These are phyloP conservation scores for Hortiboletus flavorubellus DNA, from an alignment of 768 basidiomycete genomes.

Conservation along the genomic window DNA sequence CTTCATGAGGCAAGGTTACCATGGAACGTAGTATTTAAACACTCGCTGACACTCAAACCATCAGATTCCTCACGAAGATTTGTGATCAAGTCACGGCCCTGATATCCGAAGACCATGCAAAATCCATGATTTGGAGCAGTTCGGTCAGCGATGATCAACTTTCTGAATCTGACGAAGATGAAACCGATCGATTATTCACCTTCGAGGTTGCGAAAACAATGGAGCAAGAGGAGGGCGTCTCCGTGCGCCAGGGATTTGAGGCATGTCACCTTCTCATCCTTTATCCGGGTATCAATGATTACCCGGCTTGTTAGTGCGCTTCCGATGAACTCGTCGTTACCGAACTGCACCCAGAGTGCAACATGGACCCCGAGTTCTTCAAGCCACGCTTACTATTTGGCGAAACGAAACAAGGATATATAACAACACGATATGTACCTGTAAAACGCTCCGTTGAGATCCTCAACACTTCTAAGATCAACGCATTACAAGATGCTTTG, in stretches of 20 bases:
- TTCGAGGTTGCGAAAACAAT: constrained; percentile 56
- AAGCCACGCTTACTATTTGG: constrained; percentile 36
- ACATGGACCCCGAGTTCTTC: constrained; percentile 19
- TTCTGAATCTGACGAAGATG: constrained; percentile 34
- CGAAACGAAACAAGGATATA: constrained; percentile 42
- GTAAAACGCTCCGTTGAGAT: constrained; percentile 9
- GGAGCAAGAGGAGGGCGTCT: constrained; percentile 55
- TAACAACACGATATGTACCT: constrained; percentile 32
- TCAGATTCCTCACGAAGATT: constrained; percentile 57
- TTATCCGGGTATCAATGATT: background rate
- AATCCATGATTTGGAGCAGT: constrained; percentile 43
- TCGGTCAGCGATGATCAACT: constrained; percentile 27
- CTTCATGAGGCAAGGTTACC: constrained; percentile 50
- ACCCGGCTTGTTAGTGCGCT: constrained; percentile 3
- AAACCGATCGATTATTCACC: constrained; percentile 48
- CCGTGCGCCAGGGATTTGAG: constrained; percentile 41
- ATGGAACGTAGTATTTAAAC: too few relatives aligned
- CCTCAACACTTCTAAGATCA: constrained; percentile 2
- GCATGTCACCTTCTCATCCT: constrained; percentile 25
- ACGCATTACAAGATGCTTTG: constrained; percentile 24
- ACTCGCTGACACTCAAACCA: background rate
- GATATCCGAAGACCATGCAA: constrained; percentile 45
- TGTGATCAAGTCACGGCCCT: constrained; percentile 51
- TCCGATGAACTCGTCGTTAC: constrained; percentile 19
- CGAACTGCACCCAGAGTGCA: constrained; percentile 19